phyloP scores from a whole-genome alignment of 116 monocot species.

The Posidonia oceanica region DNA sequence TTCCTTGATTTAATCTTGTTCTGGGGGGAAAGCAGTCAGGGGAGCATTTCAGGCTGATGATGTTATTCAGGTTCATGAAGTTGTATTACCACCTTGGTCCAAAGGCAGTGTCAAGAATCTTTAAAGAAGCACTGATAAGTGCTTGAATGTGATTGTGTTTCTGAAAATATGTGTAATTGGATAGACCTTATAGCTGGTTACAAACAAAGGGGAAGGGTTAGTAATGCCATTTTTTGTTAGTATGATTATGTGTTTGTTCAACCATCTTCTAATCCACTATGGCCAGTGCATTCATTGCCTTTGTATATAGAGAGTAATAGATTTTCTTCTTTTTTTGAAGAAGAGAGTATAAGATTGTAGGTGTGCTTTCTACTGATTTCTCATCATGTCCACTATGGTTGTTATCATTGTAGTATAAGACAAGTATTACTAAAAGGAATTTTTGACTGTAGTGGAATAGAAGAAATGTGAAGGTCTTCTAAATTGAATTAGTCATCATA shows the following conservation, averaged over 20 bases:
- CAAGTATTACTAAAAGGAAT: no score
- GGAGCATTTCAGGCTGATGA: conserved; percentile 27
- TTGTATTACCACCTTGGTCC: conserved; percentile 90
- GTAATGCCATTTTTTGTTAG: background rate
- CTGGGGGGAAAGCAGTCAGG: conserved; percentile 97
- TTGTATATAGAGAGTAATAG: no score
- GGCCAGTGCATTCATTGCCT: no score
- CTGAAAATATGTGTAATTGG: conserved; percentile 97
- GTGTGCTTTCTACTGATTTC: no score
- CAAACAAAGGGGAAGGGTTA: conserved; percentile 94
- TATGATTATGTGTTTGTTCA: background rate
- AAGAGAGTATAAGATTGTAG: no score
- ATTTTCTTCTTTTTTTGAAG: no score
- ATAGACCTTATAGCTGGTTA: conserved; percentile 97
- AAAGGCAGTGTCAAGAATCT: conserved; percentile 86
- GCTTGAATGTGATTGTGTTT: conserved; percentile 92
- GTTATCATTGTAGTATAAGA: no score
- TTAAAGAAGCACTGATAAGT: conserved; percentile 96
- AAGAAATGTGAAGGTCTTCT: no score
- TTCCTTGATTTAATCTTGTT: conserved; percentile 92
- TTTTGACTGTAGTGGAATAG: no score
- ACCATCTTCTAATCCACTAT: no score
- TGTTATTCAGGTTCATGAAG: conserved; percentile 70
- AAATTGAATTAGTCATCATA: no score
- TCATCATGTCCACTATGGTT: no score